Evolutionary conservation across 2,329 filamentous ascomycete genomes (phyloP), one percentile per base, ranked within the genome.

Genomic region (Colletotrichum brevisporum): DNA sequence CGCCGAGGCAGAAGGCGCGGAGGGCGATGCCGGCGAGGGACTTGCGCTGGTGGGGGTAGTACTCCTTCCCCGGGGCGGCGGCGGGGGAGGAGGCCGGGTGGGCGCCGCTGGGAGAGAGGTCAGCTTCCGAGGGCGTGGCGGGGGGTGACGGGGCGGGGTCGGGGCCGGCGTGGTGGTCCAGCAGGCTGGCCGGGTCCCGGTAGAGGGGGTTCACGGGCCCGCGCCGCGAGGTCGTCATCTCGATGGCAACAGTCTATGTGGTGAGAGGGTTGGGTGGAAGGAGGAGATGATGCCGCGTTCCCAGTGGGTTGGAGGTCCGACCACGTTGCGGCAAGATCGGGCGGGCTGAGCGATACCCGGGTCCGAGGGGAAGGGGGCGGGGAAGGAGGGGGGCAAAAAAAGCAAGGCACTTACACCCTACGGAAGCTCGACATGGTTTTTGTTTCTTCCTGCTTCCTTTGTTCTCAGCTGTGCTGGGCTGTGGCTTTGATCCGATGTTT

Each of bases 21-120:
- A 87, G 71, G 69, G 89, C 88, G 72, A 90, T 89, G 72, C 88
- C 88, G 10, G 86, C 81, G 65, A 90, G 87, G 24, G 88, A 89
- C 74, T 88, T 89, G 47, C 83, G 77, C 62, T 85, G 83, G 72
- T 83, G 82, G 0, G 83, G 83, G 72, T 81, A 81, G 75, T 79
- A 79, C 63, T 79, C 76, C 13, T 76, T 79, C 47, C 73, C 74
- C 64, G 71, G 71, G 52, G 53, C 57, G 62, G 73, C 59, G 74
- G 76, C 55, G 74, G 74, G 71, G 63, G 68, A 71, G 58, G 63
- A 36, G 3, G 27, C 5, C 31, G 31, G 47, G 41, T 31, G 45
- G 63, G 43, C n/a, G 39, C 55, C 57, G 52, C 69, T 71, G 24
- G 31, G n/a, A 63, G n/a, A 45, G 8, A 41, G 59, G 68, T 75